A percentile compares a stretch with the other conserved stretches of the same genome.
Conservation (phyloP, 768 basidiomycete species). For the Leccinum longicurvipes region DNA sequence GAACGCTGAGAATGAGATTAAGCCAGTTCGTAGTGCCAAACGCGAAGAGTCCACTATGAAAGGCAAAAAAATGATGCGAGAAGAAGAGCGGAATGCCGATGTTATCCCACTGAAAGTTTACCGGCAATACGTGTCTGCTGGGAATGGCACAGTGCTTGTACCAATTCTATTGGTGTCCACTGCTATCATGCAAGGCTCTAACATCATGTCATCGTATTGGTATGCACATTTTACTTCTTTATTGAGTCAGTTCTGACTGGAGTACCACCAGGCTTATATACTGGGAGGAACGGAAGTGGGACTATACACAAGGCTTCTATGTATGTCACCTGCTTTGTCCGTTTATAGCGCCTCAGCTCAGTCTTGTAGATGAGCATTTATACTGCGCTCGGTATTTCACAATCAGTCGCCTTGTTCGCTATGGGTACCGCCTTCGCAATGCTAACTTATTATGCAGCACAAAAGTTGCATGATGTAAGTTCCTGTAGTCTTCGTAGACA, state of each 20-base stretch:
- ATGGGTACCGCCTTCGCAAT: slow-evolving; percentile 64
- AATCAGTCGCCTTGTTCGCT: slow-evolving; percentile 65
- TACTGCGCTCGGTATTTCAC: slow-evolving; percentile 65
- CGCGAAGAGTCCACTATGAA: background rate
- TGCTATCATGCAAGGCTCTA: too few relatives aligned
- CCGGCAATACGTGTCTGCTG: slow-evolving; percentile 61
- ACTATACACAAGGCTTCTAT: slow-evolving; percentile 62
- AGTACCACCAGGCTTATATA: slow-evolving; percentile 65
- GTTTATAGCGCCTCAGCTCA: slow-evolving; percentile 17
- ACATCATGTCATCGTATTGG: too few relatives aligned
- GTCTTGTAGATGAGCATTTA: slow-evolving; percentile 72
- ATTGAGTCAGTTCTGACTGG: background rate
- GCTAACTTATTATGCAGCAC: slow-evolving; percentile 77
- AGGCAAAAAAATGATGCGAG: too few relatives aligned
- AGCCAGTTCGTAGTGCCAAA: slow-evolving; percentile 24
- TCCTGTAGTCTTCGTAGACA: background rate
- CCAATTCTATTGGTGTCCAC: too few relatives aligned
- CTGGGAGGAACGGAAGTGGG: too few relatives aligned
- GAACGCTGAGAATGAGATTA: slow-evolving; percentile 34
- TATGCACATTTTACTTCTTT: slow-evolving; percentile 64
- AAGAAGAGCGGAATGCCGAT: too few relatives aligned
- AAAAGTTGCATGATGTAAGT: slow-evolving; percentile 56
- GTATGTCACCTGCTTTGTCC: slow-evolving; percentile 41
- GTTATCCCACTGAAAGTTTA: slow-evolving; percentile 29
- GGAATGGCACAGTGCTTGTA: slow-evolving; percentile 60